Evolutionary conservation across 192 early-diverging fungal species (phyloP).

Genomic region (Gigaspora rosea): DNA sequence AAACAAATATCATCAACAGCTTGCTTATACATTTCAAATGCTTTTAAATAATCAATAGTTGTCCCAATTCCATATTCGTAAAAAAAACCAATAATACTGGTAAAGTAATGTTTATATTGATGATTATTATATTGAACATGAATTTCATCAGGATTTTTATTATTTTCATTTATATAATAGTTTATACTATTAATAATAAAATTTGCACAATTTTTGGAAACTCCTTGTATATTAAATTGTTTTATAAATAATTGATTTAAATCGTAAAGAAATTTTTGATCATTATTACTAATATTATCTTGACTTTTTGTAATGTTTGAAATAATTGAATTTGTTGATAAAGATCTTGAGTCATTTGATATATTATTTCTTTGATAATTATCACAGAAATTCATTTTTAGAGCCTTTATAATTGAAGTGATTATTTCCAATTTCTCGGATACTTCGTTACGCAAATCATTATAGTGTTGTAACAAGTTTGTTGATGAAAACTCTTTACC

Average conservation of each 20-base stretch:
- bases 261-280: too few relatives aligned
- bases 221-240: background rate
- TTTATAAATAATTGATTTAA: background rate
- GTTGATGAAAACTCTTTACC: background rate
- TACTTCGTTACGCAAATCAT: too few relatives aligned
- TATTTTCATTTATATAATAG: background rate
- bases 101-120: background rate
- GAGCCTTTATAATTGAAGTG: too few relatives aligned
- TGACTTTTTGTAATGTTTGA: too few relatives aligned
- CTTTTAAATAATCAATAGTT: background rate
- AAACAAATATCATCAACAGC: background rate
- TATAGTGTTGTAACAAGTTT: background rate
- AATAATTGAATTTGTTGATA: too few relatives aligned
- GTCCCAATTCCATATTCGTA: background rate
- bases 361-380: too few relatives aligned
- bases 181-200: background rate
- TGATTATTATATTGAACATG: background rate
- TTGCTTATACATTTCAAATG: background rate
- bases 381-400: too few relatives aligned
- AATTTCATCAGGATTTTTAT: background rate
- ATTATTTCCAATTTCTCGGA: too few relatives aligned
- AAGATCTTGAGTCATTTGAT: too few relatives aligned
- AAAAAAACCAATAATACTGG: background rate
- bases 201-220: background rate
- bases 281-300: too few relatives aligned